Evolutionary conservation across 192 early-diverging fungal genomes (phyloP).

Genomic region (Podila horticola): DNA sequence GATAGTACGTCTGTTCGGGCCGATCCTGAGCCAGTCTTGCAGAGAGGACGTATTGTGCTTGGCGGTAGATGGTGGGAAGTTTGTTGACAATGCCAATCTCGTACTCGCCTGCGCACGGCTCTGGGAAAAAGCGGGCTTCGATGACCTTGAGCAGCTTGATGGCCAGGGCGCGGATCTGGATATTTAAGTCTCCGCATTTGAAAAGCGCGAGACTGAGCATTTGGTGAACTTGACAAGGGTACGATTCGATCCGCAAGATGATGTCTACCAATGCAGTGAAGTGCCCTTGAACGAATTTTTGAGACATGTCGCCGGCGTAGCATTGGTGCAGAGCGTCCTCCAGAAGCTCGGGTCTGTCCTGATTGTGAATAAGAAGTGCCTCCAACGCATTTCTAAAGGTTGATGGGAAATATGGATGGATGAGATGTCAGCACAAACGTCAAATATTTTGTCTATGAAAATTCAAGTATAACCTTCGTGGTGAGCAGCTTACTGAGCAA

Average conservation of each 20-base stretch:
- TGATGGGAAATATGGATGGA: neutral
- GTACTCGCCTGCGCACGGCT: slow-evolving; percentile 69
- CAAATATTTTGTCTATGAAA: too few relatives aligned
- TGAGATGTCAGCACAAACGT: neutral
- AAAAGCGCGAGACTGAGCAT: slow-evolving; percentile 78
- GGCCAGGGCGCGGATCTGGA: slow-evolving; percentile 75
- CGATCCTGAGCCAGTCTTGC: slow-evolving; percentile 70
- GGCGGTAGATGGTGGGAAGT: slow-evolving; percentile 82
- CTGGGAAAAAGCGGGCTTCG: slow-evolving; percentile 70
- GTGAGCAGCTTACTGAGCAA: slow-evolving; percentile 59
- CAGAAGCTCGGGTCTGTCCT: slow-evolving; percentile 63
- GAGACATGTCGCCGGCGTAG: slow-evolving; percentile 72
- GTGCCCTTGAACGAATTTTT: slow-evolving; percentile 73
- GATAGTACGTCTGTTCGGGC: slow-evolving; percentile 70
- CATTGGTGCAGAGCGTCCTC: slow-evolving; percentile 75
- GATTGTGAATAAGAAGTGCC: slow-evolving; percentile 72
- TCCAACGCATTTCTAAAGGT: slow-evolving; percentile 69
- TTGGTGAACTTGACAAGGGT: slow-evolving; percentile 70
- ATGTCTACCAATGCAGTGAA: slow-evolving; percentile 83
- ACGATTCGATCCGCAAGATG: slow-evolving; percentile 65
- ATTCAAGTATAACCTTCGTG: neutral
- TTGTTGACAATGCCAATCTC: slow-evolving; percentile 76
- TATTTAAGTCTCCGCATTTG: slow-evolving; percentile 79
- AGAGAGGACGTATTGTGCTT: slow-evolving; percentile 78
- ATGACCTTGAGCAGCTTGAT: slow-evolving; percentile 76